Base-by-base conservation (phyloP, 176 grass and related monocot species). In the Carex kokanica region DNA sequence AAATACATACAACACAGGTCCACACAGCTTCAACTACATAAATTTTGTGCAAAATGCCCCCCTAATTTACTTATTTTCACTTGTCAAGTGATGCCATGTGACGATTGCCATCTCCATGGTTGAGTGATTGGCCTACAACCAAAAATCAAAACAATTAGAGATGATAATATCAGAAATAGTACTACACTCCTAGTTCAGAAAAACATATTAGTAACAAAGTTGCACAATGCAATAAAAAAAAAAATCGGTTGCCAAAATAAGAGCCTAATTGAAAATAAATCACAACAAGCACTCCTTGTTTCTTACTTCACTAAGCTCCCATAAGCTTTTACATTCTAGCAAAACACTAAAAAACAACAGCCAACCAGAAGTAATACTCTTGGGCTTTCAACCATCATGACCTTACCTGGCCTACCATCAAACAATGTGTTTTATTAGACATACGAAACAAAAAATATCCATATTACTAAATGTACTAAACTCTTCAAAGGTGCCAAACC, bases 1-100 rank as follows among this genome's bases (percentile, higher is more conserved):
- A 77, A 68, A 55, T 78, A 78, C 73, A 78, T 78, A 78, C 73
- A 78, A 52, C 23, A 78, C 73, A 78, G 12, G 51, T 56, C 15
- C 20, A 78, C 11, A 12, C 47, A 78, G 49, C 14, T 55, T 56
- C 14, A 56, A 78, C 43, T 78, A 31, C 73, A 32, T 6, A 78
- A 25, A 10, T 75, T 40, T 29, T 78, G 25, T 78, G 73, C 51
- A 78, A 78, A 18, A 56, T 18, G 14, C 12, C 73, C 17, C n/a
- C 45, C 14, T 32, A n/a, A 56, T 32, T 78, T 78, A 2, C 13
- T 78, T 78, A 56, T 78, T 78, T 52, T 56, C 10, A 56, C 49
- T 77, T 54, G 23, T 31, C n/a, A 29, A 18, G 49, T 56, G 11
- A 54, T 54, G 73, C 23, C 24, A 53, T 29, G 73, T 31, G 47